A percentile compares a stretch with the other conserved stretches of the same genome.
Conservation (phyloP, 495 filamentous ascomycete species). For the Penicillium subrubescens region DNA sequence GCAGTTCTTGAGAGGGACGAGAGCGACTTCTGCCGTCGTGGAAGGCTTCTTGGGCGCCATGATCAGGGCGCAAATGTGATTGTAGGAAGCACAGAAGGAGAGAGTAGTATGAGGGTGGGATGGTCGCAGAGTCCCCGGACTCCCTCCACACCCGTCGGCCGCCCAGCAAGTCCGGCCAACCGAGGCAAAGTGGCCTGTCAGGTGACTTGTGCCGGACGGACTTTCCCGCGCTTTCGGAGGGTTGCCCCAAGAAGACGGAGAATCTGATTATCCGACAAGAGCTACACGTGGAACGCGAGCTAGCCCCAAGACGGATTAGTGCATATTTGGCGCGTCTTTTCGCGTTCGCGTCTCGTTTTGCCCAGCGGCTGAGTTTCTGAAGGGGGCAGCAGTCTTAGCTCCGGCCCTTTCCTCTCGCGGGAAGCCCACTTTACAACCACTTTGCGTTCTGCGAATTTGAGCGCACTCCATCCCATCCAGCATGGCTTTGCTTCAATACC, state of each 20-base stretch:
- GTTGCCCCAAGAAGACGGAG: background rate
- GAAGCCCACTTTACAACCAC: conserved; percentile 27
- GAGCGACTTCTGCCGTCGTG: conserved; percentile 72
- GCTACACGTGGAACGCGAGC: conserved; percentile 1
- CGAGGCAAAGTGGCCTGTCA: conserved; percentile 4
- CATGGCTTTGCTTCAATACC: conserved; percentile 82
- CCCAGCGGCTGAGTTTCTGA: background rate
- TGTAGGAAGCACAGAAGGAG: conserved; percentile 11
- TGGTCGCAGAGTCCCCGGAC: conserved; percentile 20
- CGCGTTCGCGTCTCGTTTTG: conserved; percentile 15
- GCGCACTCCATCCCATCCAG: conserved; percentile 23
- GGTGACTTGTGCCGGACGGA: conserved; percentile 1
- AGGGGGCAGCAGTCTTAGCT: conserved; percentile 6
- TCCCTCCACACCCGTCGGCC: conserved; percentile 14
- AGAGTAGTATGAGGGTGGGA: conserved; percentile 12
- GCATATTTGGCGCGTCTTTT: conserved; percentile 20
- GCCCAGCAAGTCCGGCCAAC: conserved; percentile 5
- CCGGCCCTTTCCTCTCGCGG: conserved; percentile 15
- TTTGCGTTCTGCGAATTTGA: conserved; percentile 21
- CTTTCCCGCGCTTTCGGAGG: background rate
- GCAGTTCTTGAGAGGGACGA: conserved; percentile 87
- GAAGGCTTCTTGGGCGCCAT: conserved; percentile 73
- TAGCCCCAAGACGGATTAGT: conserved; percentile 2
- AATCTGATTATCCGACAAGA: background rate
- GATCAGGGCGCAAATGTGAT: conserved; percentile 23